Base-by-base conservation (phyloP, 1,284 basidiomycete species). In the Cystobasidium slooffiae region DNA sequence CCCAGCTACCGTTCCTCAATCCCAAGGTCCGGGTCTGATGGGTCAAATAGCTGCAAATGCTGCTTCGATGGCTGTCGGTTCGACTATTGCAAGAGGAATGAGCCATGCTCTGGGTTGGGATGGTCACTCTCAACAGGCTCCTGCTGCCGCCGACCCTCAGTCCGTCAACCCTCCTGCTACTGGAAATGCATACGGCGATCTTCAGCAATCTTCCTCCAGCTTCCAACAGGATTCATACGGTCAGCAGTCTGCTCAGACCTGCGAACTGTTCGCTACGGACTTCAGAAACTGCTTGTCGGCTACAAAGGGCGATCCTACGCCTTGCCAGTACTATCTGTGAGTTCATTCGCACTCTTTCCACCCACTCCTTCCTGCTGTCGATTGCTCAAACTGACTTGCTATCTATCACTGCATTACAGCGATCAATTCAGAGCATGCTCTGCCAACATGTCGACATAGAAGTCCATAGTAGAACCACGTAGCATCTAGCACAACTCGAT, bases 301-400 rank as follows among this genome's bases (percentile, higher is more conserved):
- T 53, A 85, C 84, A 47, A 81, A 80, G 74, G 85, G 85, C 80
- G 86, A 87, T 80, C 84, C 86, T 82, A 80, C 83, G 69, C 83
- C 84, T 43, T 87, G 86, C 83, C 80, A 81, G 31, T 87, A 86
- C 83, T 87, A 87, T 82, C 84, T 87, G 74, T 85, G 82, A 81
- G 80, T 41, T 46, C 43, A 9, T 43, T 46, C 67, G 59, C 51
- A 59, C 59, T 47, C 37, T 61, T 43, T 20, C 37, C 37, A 72
- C 73, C 52, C n/a, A n/a, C n/a, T 41, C 24, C 18, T 39, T 18
- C 20, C 51, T 31, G 12, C 46, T 22, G 46, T 12, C 18, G 44
- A n/a, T 43, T n/a, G 47, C 41, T 41, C 14, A 37, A 16, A 63
- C 68, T 47, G 68, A 20, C 41, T 12, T 1, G 44, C 24, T 55